These are phyloP conservation scores for Mallotus repandus DNA, from an alignment of 441 rosid genomes.

Conservation along the genomic window DNA sequence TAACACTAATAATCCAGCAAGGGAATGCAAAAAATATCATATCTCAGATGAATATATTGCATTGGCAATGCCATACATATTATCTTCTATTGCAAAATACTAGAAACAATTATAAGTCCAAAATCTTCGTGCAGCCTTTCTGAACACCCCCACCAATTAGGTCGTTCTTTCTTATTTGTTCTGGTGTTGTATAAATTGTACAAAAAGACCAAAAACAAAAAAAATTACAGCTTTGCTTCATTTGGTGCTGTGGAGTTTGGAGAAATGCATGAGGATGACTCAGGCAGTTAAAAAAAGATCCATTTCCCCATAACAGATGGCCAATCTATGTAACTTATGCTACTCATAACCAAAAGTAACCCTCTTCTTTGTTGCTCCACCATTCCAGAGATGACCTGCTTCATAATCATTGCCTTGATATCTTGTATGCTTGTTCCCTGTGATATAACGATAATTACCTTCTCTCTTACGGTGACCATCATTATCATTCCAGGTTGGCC, in stretches of 20 bases:
- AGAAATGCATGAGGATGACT: background rate
- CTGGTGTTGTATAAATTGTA: constrained; percentile 14
- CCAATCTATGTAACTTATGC: constrained; percentile 5
- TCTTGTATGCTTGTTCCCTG: constrained; percentile 40
- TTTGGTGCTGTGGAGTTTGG: background rate
- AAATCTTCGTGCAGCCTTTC: background rate
- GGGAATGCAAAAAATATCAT: no score
- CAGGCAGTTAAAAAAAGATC: background rate
- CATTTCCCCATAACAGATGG: background rate
- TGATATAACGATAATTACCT: constrained; percentile 31
- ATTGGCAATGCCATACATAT: background rate
- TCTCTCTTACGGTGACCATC: constrained; percentile 42
- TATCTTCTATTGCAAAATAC: background rate
- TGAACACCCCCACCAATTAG: background rate
- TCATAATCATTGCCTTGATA: constrained; percentile 34
- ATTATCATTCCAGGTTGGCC: constrained; percentile 29
- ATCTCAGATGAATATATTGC: background rate
- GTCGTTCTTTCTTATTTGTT: background rate
- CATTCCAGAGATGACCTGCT: constrained; percentile 28
- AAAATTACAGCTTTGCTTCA: constrained; percentile 3
- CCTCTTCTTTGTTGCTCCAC: constrained; percentile 37
- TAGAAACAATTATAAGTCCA: background rate
- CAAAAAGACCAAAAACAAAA: background rate
- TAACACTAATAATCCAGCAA: no score
- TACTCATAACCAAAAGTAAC: constrained; percentile 38